Conservation (phyloP, 2,329 filamentous ascomycete genomes). For the Mycogone perniciosa region DNA sequence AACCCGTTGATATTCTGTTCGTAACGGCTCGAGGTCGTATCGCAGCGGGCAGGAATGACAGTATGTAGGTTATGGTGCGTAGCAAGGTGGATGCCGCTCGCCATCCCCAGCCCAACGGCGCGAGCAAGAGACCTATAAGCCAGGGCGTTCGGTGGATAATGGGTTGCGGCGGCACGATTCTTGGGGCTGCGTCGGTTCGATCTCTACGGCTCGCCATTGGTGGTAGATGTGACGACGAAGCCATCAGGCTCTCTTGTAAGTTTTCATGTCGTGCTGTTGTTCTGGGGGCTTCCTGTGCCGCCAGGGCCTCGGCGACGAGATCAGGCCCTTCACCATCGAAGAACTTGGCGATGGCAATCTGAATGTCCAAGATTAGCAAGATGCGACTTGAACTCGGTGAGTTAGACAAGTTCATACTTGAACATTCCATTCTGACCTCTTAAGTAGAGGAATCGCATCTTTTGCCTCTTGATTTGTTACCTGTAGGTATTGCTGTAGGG, state of each 20-base stretch:
- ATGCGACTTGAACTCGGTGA: not conserved
- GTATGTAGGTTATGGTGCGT: slow-evolving; percentile 67
- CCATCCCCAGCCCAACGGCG: slow-evolving; percentile 76
- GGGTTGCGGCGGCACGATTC: slow-evolving; percentile 74
- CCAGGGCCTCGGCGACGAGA: slow-evolving; percentile 68
- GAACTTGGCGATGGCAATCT: slow-evolving; percentile 96
- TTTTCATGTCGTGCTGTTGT: slow-evolving; percentile 65
- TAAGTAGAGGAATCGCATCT: slow-evolving; percentile 71
- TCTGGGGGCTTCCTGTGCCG: slow-evolving; percentile 56
- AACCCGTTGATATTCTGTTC: slow-evolving; percentile 44
- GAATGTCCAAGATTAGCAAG: slow-evolving; percentile 2
- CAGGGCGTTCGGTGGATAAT: slow-evolving; percentile 65
- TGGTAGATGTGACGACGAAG: slow-evolving; percentile 15
- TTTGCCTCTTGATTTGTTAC: slow-evolving; percentile 78
- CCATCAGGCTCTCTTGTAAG: slow-evolving; percentile 54
- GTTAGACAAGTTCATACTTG: slow-evolving; percentile 49
- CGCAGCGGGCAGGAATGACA: slow-evolving; percentile 71
- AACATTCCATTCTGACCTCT: slow-evolving; percentile 92
- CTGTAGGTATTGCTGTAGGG: slow-evolving; percentile 79
- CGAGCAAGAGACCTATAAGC: slow-evolving; percentile 69
- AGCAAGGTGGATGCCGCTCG: slow-evolving; percentile 62
- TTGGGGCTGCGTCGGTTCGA: slow-evolving; percentile 62
- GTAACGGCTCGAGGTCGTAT: slow-evolving; percentile 50
- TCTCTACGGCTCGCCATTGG: slow-evolving; percentile 21
- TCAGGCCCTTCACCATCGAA: slow-evolving; percentile 92